phyloP scores from a whole-genome alignment of 140 eudicot genomes.

The Eryngium alpinum region DNA sequence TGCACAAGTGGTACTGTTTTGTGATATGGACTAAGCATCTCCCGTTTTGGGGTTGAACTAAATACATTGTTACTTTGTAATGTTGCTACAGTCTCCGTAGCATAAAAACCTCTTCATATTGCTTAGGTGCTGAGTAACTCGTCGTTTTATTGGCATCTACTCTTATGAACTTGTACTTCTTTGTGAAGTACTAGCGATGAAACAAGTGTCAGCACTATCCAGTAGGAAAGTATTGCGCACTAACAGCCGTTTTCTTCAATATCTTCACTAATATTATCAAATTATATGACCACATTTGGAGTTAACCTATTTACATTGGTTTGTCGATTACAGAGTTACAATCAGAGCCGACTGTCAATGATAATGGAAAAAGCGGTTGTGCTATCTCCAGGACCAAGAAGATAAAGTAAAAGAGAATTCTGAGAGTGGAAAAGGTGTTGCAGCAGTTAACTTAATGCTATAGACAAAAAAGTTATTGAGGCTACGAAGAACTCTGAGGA shows the following conservation, averaged over 20 bases:
- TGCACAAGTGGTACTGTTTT: not conserved
- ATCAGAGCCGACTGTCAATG: conserved; percentile 14
- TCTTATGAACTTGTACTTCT: conserved; percentile 7
- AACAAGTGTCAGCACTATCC: not conserved
- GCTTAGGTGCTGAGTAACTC: not conserved
- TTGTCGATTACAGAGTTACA: conserved; percentile 20
- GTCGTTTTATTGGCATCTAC: not conserved
- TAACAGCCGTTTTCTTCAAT: not conserved
- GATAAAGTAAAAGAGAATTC: conserved; percentile 43
- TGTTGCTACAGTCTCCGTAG: not conserved
- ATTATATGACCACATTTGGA: not conserved
- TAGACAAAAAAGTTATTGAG: conserved; percentile 4
- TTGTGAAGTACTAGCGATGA: conserved; percentile 26
- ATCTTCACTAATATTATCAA: not conserved
- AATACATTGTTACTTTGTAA: not conserved
- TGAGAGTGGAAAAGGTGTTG: conserved; percentile 21
- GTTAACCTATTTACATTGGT: not conserved
- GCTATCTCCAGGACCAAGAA: conserved; percentile 21
- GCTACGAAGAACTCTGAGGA: conserved; percentile 15
- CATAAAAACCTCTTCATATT: not conserved
- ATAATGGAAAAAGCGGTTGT: conserved; percentile 12
- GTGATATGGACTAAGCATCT: not conserved
- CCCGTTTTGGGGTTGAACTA: not conserved
- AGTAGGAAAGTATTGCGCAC: conserved; percentile 19
- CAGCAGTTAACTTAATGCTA: conserved; percentile 4